Conservation (phyloP, 805 yeast genomes). For the Kockiozyma suomiensis region DNA sequence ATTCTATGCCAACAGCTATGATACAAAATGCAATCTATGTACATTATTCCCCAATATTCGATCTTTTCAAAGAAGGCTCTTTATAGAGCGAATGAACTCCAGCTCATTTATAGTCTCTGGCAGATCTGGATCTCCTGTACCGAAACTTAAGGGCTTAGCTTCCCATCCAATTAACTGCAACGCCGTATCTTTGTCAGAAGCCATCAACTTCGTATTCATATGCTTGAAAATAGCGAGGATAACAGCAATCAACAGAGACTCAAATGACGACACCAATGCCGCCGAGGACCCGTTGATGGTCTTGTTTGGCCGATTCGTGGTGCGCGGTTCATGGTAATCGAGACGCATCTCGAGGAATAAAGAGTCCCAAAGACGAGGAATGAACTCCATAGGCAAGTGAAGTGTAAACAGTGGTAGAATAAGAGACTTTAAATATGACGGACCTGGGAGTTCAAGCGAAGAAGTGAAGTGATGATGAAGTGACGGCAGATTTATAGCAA, state of each 20-base stretch:
- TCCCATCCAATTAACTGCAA: constrained; percentile 45
- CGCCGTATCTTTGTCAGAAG: constrained; percentile 28
- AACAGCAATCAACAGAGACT: constrained; percentile 55
- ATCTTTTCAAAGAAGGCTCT: constrained; percentile 6
- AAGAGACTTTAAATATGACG: constrained; percentile 49
- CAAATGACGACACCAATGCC: constrained; percentile 41
- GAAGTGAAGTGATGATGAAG: constrained; percentile 55
- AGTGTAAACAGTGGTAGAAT: constrained; percentile 51
- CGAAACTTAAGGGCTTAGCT: constrained; percentile 48
- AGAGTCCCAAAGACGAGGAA: constrained; percentile 58
- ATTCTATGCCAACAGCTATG: no score
- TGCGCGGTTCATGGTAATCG: not conserved
- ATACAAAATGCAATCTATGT: no score
- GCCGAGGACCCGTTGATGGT: not conserved
- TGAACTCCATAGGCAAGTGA: constrained; percentile 51
- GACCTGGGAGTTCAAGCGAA: constrained; percentile 47
- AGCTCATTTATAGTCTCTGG: constrained; percentile 13
- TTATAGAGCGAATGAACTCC: constrained; percentile 16
- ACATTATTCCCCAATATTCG: not conserved
- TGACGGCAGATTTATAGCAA: constrained; percentile 50
- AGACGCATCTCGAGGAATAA: constrained; percentile 55
- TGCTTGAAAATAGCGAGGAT: constrained; percentile 60
- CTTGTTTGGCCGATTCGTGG: not conserved
- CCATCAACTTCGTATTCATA: constrained; percentile 50
- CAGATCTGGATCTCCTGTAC: constrained; percentile 47